Base-by-base conservation (phyloP, 2,329 filamentous ascomycete genomes). In the Bipolaris gigantea region DNA sequence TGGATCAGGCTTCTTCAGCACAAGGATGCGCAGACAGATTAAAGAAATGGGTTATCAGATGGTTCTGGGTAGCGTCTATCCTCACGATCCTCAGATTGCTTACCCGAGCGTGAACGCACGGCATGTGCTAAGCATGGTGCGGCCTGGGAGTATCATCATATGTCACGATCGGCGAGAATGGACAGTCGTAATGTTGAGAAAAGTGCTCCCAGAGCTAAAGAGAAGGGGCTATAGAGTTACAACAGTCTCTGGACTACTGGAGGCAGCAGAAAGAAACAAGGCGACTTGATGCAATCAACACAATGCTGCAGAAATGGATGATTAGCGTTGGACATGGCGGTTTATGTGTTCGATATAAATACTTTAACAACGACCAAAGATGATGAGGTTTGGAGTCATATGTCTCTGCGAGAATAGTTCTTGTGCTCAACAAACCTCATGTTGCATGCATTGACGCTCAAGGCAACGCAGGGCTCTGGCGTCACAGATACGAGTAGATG, bases 81-180 rank as follows among this genome's bases (percentile, higher is more conserved):
- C 92, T 5, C 91, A 96, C 76, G 92, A 96, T 76, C 86, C 92
- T n/a, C 91, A 95, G 79, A 87, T 96, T 53, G 79, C 79, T 9
- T 87, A 83, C 66, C 81, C 84, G 62, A 77, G 79, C 59, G 62
- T 92, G 48, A 96, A 96, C 74, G 87, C 89, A 7, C 80, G 79
- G 61, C 91, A 96, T 76, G 84, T 96, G 4, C 73, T 96, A 63
- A 91, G 89, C 75, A 91, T 92, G 88, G 79, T 88, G 33, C 79
- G 83, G 42, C 86, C 89, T 0, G 92, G 92, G 0, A 87, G 84
- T 25, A 88, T 96, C 53, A 86, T 96, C 57, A 87, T 96, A 47
- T 92, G 90, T 69, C 92, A 96, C 76, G 92, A 96, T 76, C 75
- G 91, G 61, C 81, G 92, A 66, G 78, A 81, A n/a, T 96, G 92